Conservation (phyloP, 2,329 filamentous ascomycete species). For the Coleophoma crateriformis region DNA sequence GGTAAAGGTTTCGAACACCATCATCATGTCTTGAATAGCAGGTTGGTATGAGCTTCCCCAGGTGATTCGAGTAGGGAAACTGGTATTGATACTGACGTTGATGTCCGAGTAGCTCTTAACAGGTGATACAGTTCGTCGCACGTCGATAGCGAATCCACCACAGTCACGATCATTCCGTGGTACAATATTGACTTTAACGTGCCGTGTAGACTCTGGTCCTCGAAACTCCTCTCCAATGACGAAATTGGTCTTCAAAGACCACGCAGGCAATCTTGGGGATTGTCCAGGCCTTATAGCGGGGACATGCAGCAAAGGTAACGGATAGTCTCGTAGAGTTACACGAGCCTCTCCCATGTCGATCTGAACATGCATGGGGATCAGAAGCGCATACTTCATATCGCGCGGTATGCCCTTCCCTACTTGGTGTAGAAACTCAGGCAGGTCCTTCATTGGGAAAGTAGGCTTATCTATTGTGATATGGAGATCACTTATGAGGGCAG, state of each 20-base stretch:
- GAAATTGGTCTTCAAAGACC: conserved; percentile 84
- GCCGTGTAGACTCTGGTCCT: conserved; percentile 71
- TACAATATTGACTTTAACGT: conserved; percentile 78
- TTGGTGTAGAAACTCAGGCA: conserved; percentile 77
- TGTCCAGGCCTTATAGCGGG: conserved; percentile 77
- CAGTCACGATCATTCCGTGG: conserved; percentile 56
- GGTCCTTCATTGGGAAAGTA: conserved; percentile 76
- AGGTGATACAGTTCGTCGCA: conserved; percentile 84
- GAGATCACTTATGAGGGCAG: conserved; percentile 75
- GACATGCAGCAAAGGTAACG: conserved; percentile 84
- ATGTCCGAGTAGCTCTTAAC: conserved; percentile 97
- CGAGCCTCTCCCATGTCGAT: conserved; percentile 87
- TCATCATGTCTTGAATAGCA: conserved; percentile 99
- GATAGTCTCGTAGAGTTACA: conserved; percentile 87
- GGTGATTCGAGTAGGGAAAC: conserved; percentile 84
- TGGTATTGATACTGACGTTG: conserved; percentile 86
- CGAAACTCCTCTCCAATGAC: conserved; percentile 93
- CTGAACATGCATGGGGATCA: conserved; percentile 85
- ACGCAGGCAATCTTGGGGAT: conserved; percentile 71
- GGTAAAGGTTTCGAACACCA: conserved; percentile 95
- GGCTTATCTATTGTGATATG: conserved; percentile 87
- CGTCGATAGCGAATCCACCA: conserved; percentile 74
- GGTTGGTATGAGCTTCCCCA: conserved; percentile 98
- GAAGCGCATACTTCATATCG: conserved; percentile 83
- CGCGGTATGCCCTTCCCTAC: conserved; percentile 96